phyloP scores from a whole-genome alignment of 2,329 filamentous ascomycete genomes.

The Colletotrichum melonis region DNA sequence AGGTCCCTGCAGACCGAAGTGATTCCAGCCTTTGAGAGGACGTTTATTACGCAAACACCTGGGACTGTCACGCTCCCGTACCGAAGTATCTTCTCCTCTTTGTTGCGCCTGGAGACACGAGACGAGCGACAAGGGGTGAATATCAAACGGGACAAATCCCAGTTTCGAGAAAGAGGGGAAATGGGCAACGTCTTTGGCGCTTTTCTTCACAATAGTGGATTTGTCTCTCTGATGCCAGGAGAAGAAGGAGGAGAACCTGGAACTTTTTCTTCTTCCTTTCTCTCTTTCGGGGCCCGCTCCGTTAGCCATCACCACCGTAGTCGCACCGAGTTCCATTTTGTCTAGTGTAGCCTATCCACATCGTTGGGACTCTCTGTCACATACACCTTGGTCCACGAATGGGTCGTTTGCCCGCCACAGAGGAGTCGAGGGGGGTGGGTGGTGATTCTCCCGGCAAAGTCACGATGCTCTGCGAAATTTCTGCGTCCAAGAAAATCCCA shows the following conservation, averaged over 20 bases:
- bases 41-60: constrained; percentile 18
- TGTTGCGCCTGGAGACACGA: constrained; percentile 6
- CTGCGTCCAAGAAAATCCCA: not conserved
- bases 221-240: not conserved
- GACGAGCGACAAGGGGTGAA: constrained; percentile 1
- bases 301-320: constrained; percentile 18
- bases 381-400: not conserved
- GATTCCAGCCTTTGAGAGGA: constrained; percentile 17
- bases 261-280: not conserved
- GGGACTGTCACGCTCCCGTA: not conserved
- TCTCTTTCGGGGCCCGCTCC: constrained; percentile 2
- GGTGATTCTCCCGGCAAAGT: not conserved
- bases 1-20: constrained; percentile 27
- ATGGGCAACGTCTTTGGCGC: not conserved
- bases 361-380: constrained; percentile 2
- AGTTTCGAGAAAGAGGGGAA: not conserved
- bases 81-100: not conserved
- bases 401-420: not conserved
- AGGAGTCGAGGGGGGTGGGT: not conserved
- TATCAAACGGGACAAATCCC: not conserved
- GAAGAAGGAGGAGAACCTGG: constrained; percentile 27
- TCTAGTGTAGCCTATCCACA: constrained; percentile 20
- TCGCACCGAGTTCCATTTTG: constrained; percentile 27
- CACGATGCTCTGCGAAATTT: not conserved
- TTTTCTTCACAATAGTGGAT: not conserved